Evolutionary conservation across 352 stramenopile genomes (phyloP).

Genomic region (Pilasporangium apinafurcum): DNA sequence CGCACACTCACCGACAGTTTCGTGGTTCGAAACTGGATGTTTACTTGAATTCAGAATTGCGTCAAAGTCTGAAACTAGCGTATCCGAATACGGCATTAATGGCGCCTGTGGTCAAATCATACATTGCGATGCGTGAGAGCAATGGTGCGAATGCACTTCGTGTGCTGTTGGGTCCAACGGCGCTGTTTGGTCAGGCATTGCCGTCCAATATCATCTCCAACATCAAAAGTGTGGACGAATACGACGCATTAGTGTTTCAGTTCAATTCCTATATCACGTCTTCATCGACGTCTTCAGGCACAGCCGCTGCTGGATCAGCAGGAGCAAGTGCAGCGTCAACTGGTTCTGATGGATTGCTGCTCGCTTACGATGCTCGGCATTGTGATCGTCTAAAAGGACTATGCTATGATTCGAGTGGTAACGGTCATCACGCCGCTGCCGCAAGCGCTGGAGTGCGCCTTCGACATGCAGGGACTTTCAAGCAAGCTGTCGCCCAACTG

Average conservation of each 20-base stretch:
- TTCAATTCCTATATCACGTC: conserved; percentile 78
- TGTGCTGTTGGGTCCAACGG: conserved; percentile 54
- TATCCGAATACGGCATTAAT: conserved; percentile 79
- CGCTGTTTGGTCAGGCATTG: conserved; percentile 53
- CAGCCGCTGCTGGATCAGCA: conserved; percentile 13
- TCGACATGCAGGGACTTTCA: conserved; percentile 60
- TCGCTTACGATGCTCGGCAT: conserved; percentile 61
- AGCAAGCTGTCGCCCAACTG: conserved; percentile 60
- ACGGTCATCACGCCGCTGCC: conserved; percentile 55
- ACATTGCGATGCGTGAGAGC: conserved; percentile 73
- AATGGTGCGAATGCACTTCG: conserved; percentile 49
- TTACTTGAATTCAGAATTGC: conserved; percentile 68
- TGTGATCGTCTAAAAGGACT: conserved; percentile 53
- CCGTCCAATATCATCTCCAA: conserved; percentile 54
- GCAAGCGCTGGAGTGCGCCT: conserved; percentile 51
- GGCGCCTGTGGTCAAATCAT: conserved; percentile 69
- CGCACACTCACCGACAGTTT: conserved; percentile 81
- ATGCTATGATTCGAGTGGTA: conserved; percentile 66
- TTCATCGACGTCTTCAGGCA: conserved; percentile 42
- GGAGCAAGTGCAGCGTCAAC: conserved; percentile 10
- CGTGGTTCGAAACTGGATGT: conserved; percentile 79
- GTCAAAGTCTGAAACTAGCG: conserved; percentile 64
- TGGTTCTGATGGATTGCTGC: conserved; percentile 46
- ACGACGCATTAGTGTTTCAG: conserved; percentile 68
- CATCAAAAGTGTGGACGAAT: conserved; percentile 65